These are phyloP conservation scores for Neurospora sp. DNA, from an alignment of 495 filamentous ascomycete species.

Conservation along the genomic window DNA sequence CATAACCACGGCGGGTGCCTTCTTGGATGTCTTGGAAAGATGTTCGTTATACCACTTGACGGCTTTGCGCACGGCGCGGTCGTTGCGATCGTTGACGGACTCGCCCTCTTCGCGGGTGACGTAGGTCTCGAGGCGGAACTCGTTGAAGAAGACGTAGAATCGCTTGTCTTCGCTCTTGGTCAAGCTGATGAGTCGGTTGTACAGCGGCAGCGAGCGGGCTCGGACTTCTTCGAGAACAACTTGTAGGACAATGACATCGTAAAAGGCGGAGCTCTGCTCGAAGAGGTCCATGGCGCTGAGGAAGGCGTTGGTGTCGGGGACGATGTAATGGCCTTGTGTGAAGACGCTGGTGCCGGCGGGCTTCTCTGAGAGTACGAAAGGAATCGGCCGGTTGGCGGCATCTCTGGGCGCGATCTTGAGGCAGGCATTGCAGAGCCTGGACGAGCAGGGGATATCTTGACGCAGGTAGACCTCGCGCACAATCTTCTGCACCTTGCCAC, in stretches of 20 bases:
- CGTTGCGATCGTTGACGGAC: conserved; percentile 93
- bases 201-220: conserved; percentile 86
- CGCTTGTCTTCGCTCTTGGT: conserved; percentile 92
- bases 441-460: conserved; percentile 96
- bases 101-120: conserved; percentile 65
- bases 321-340: conserved; percentile 83
- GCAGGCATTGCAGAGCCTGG: conserved; percentile 71
- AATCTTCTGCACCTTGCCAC: conserved; percentile 96
- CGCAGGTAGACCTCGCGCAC: conserved; percentile 92
- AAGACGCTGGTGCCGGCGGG: conserved; percentile 75
- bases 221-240: conserved; percentile 92
- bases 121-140: conserved; percentile 89
- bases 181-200: conserved; percentile 81
- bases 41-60: conserved; percentile 86
- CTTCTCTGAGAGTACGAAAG: conserved; percentile 77
- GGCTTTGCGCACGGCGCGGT: conserved; percentile 77
- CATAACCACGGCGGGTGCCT: conserved; percentile 75
- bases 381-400: conserved; percentile 60
- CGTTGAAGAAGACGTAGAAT: conserved; percentile 98
- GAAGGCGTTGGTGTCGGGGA: conserved; percentile 94
- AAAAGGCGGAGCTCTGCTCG: conserved; percentile 82
- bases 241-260: conserved; percentile 91
- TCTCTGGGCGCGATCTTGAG: conserved; percentile 59
- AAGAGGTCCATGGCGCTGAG: conserved; percentile 94
- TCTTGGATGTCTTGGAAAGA: conserved; percentile 49